Evolutionary conservation across 495 filamentous ascomycete species (phyloP).

Genomic region (Articulospora tetracladia): DNA sequence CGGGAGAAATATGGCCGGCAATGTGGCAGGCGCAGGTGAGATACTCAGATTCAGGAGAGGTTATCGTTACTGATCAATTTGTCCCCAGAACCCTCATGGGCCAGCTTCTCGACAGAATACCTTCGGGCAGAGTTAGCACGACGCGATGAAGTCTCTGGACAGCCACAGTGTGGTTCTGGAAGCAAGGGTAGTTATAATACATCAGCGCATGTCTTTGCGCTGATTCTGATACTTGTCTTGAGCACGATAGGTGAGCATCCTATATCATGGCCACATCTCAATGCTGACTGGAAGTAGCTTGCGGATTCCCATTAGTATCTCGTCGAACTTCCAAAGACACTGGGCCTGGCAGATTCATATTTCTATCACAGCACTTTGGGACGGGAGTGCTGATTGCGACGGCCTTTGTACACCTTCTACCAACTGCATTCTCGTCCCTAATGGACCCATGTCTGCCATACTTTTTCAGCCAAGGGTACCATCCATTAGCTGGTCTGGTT

Average conservation of each 20-base stretch:
- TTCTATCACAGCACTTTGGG: slow-evolving; percentile 78
- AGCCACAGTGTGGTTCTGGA: slow-evolving; percentile 60
- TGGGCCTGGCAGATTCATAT: slow-evolving; percentile 50
- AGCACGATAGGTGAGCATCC: slow-evolving; percentile 62
- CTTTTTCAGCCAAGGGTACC: slow-evolving; percentile 69
- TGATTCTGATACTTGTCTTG: slow-evolving; percentile 67
- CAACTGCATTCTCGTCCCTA: slow-evolving; percentile 76
- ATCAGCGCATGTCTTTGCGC: slow-evolving; percentile 67
- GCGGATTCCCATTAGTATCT: slow-evolving; percentile 56
- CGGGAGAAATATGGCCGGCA: slow-evolving; percentile 9
- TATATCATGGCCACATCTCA: neutral
- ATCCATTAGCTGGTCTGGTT: slow-evolving; percentile 71
- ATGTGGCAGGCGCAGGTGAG: slow-evolving; percentile 7
- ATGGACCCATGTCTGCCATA: slow-evolving; percentile 75
- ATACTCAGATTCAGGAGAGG: neutral
- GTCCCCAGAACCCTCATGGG: slow-evolving; percentile 30
- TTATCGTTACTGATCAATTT: neutral
- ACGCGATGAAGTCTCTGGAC: slow-evolving; percentile 34
- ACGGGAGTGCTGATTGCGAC: slow-evolving; percentile 85
- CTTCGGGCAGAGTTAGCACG: slow-evolving; percentile 47
- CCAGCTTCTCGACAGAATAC: slow-evolving; percentile 43
- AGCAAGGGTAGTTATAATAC: slow-evolving; percentile 60
- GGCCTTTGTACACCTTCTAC: slow-evolving; percentile 84
- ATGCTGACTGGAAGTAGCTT: slow-evolving; percentile 36
- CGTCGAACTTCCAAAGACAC: slow-evolving; percentile 40